Percentiles rank a stretch among this genome's conserved stretches.
Evolutionary conservation across 2,329 filamentous ascomycete species (phyloP).

Genomic region (Teratosphaeria pseudoeucalypti): DNA sequence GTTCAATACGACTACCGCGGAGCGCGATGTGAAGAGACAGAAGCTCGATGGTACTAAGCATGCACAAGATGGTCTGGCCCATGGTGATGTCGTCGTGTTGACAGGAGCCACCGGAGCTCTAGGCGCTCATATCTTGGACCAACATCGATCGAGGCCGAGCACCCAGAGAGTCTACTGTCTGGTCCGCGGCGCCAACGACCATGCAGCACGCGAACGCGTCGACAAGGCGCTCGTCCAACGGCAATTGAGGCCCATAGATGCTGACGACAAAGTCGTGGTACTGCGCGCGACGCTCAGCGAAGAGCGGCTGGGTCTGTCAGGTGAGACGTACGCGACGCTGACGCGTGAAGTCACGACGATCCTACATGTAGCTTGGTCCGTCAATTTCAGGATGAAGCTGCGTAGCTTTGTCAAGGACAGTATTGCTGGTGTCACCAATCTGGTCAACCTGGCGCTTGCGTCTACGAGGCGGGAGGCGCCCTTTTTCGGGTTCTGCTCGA

Average conservation of each 20-base stretch:
- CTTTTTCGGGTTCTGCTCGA: conserved; percentile 43
- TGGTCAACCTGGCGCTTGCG: conserved; percentile 37
- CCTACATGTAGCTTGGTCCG: conserved; percentile 55
- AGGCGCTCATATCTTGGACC: conserved; percentile 41
- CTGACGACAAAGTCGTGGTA: conserved; percentile 34
- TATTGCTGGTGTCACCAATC: conserved; percentile 39
- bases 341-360: conserved; percentile 39
- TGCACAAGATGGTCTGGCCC: not conserved
- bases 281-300: conserved; percentile 40
- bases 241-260: conserved; percentile 19
- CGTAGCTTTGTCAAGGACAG: conserved; percentile 45
- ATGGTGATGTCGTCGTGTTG: conserved; percentile 26
- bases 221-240: conserved; percentile 33
- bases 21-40: not conserved
- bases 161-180: conserved; percentile 46
- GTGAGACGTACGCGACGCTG: conserved; percentile 32
- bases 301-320: conserved; percentile 38
- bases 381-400: conserved; percentile 52
- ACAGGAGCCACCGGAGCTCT: conserved; percentile 43
- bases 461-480: conserved; percentile 12
- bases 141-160: conserved; percentile 29
- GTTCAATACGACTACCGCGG: conserved; percentile 22
- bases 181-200: conserved; percentile 37
- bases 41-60: conserved; percentile 1
- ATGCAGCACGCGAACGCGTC: conserved; percentile 37